Base-by-base conservation (phyloP, 2,329 filamentous ascomycete species). In the Pseudocercospora fijiensis region DNA sequence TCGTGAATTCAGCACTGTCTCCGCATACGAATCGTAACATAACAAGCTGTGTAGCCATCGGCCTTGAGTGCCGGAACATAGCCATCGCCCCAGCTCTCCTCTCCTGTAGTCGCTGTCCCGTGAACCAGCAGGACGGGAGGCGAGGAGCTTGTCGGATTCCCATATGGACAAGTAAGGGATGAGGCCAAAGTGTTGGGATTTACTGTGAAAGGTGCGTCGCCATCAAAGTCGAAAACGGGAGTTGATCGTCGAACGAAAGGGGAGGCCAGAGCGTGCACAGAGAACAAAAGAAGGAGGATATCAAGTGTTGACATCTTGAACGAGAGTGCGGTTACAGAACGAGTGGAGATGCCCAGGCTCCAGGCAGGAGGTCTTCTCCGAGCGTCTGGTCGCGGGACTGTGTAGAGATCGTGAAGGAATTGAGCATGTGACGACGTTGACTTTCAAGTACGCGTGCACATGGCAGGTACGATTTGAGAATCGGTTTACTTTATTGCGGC, bases 111-210 rank as follows among this genome's bases (percentile, higher is more conserved):
- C 16, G 62, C 65, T 11, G 72, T 75, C 30, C 72, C 73, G 28
- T 75, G 73, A 3, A 75, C 70, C 16, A 75, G 68, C 30, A 75
- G 65, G 3, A 74, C 73, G 2, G 72, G 72, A 13, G 71, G 72
- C 30, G 65, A 64, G 3, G 53, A 43, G 13, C 27, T 43, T 7
- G 69, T 72, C 5, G 72, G 72, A 33, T 65, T 69, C 27, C 72
- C 73, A 61, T 71, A 66, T 6, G 73, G 71, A 60, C 73, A 75
- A 18, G 71, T 74, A 53, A 75, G 33, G 10, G 73, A 64, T 11
- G 66, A 66, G 10, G 71, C 68, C 24, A 75, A 61, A 3, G 66
- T 69, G 22, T 60, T 57, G 4, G 66, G 20, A 49, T 67, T 60
- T 18, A 72, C 69, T 0, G 73, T 67, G 47, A 71, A 75, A 4